A percentile compares a stretch with the other conserved stretches of the same genome.
phyloP scores from a whole-genome alignment of 202 grass and related monocot species.

The Setaria viridis region DNA sequence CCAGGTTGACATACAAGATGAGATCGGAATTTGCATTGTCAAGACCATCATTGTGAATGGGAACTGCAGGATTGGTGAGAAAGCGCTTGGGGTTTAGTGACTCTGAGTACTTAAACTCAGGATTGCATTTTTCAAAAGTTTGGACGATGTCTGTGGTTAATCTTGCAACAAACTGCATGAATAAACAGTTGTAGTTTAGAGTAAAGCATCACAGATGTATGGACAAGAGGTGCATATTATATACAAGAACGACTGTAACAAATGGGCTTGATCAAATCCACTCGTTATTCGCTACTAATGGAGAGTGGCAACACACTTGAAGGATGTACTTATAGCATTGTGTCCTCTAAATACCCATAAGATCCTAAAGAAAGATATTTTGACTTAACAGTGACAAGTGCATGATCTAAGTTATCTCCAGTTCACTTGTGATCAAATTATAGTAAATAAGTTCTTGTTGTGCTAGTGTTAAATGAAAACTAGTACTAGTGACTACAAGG shows the following conservation, averaged over 20 bases:
- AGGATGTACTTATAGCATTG: constrained; percentile 11
- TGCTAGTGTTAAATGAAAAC: constrained; percentile 9
- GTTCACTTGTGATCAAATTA: constrained; percentile 29
- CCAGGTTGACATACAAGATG: constrained; percentile 89
- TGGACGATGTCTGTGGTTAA: constrained; percentile 80
- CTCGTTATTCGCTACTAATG: background rate
- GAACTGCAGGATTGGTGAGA: constrained; percentile 83
- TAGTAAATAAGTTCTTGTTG: constrained; percentile 2
- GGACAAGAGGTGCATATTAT: constrained; percentile 34
- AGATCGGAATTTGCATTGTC: constrained; percentile 98
- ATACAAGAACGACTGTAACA: constrained; percentile 28
- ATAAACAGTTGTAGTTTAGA: constrained; percentile 54
- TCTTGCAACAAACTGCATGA: constrained; percentile 77
- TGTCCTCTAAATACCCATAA: constrained; percentile 17
- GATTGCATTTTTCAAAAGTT: constrained; percentile 85
- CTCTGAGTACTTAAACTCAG: constrained; percentile 80
- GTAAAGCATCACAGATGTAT: constrained; percentile 26
- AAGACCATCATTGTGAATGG: constrained; percentile 76
- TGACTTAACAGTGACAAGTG: constrained; percentile 2
- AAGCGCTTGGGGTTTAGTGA: constrained; percentile 83
- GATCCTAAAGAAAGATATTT: background rate
- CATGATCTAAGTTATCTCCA: constrained; percentile 29
- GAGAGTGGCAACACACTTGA: constrained; percentile 23
- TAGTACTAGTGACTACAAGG: background rate
- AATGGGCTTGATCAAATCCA: constrained; percentile 19